Percentiles rank a stretch among this genome's conserved stretches.
Evolutionary conservation across 305 asterid species (phyloP).

Genomic region (Solanum aculeatissimum): DNA sequence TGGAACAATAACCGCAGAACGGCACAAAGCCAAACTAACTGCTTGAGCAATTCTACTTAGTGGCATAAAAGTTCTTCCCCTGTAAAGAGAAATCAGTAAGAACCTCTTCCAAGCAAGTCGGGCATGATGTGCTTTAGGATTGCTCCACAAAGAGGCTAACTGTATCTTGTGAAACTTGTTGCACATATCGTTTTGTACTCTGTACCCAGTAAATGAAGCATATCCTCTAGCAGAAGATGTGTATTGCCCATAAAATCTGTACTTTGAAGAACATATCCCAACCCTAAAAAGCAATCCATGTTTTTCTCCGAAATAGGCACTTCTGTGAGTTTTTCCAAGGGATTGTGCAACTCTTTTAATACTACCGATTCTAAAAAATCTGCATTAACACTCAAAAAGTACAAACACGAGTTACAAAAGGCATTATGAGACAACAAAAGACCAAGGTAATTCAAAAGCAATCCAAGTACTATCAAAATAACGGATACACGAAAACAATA

Average conservation of each 20-base stretch:
- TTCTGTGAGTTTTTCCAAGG: conserved; percentile 8
- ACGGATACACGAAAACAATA: not conserved
- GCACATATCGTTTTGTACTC: conserved; percentile 12
- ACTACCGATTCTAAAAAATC: conserved; percentile 44
- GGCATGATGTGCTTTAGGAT: conserved; percentile 27
- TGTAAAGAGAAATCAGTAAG: conserved; percentile 14
- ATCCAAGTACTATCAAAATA: not conserved
- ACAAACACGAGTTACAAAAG: not conserved
- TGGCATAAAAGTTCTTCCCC: conserved; percentile 17
- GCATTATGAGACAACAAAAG: not conserved
- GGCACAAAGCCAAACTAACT: conserved; percentile 60
- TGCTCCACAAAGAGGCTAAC: conserved; percentile 30
- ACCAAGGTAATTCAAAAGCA: not conserved
- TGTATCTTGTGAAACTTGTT: conserved; percentile 19
- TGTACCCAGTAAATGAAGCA: conserved; percentile 19
- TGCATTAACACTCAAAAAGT: conserved; percentile 21
- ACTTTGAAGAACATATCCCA: conserved; percentile 23
- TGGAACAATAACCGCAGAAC: conserved; percentile 51
- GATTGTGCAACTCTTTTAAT: conserved; percentile 29
- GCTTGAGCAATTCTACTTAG: conserved; percentile 69
- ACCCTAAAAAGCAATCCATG: conserved; percentile 26
- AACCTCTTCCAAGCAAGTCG: conserved; percentile 62
- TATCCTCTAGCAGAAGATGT: conserved; percentile 23
- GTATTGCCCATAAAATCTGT: conserved; percentile 36
- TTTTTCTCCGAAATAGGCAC: conserved; percentile 15